Base-by-base conservation (phyloP, 2,329 filamentous ascomycete genomes). In the Clarireedia monteithiana region DNA sequence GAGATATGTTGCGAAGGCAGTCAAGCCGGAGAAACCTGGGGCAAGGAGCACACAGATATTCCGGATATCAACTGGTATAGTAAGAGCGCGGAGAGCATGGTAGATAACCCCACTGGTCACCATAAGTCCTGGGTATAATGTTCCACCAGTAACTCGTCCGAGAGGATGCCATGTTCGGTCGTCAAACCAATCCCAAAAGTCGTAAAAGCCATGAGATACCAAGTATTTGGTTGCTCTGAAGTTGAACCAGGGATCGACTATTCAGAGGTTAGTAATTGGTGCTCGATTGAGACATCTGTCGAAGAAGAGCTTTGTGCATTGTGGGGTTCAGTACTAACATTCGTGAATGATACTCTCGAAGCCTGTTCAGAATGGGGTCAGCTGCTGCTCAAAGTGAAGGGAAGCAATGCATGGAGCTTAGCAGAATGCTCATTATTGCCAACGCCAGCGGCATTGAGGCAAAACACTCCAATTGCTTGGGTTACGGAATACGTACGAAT, bases 341-440 rank as follows among this genome's bases (percentile, higher is more conserved):
- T 99, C 94, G 80, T 99, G 94, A 69, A 99, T 99, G 70, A 99
- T 99, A 76, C 90, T 96, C 77, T 99, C 94, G 71, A 99, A 99
- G 65, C 89, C 89, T 92, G 67, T 12, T 71, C 74, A 53, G 14
- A 38, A 44, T 47, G 20, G 51, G 49, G 48, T 67, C 61, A 68
- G 63, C 59, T 60, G 62, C 59, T 46, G 55, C 59, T 14, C 30
- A 34, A 34, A 34, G 9, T 12, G 9, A 34, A 34, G 30, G 27
- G 10, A 34, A 34, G 12, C 30, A 34, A 34, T 34, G 30, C 9
- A 9, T 34, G 10, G 10, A 14, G 9, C 30, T 14, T 3, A 34
- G 30, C 30, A 34, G 30, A 34, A 12, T 4, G 30, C 10, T 9
- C 30, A 9, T 34, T 5, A 20, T 23, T 27, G 17, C 24, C 54